These are phyloP conservation scores for Diaporthe ampelina DNA, from an alignment of 2,329 filamentous ascomycete species.

Conservation along the genomic window DNA sequence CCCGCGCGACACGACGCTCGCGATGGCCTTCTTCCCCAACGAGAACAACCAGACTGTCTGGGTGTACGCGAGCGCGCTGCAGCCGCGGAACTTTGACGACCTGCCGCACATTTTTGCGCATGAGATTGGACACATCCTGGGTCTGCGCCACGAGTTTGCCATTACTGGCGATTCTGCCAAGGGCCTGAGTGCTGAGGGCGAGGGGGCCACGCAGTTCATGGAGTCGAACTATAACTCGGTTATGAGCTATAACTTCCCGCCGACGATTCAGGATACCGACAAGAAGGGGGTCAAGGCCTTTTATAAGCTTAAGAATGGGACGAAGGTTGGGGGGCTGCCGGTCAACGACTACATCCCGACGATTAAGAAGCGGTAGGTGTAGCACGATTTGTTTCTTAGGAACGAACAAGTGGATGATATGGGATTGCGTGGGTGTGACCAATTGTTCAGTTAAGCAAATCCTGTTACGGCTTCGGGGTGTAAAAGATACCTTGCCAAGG, in stretches of 20 bases:
- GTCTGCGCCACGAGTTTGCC: not conserved
- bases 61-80: not conserved
- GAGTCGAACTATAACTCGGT: not conserved
- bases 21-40: not conserved
- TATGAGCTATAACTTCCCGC: not conserved
- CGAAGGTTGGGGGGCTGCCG: not conserved
- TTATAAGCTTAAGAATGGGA: not conserved
- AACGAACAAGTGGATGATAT: not conserved
- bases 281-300: not conserved
- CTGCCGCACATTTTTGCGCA: not conserved
- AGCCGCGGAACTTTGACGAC: not conserved
- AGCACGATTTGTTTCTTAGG: not conserved
- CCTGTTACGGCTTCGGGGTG: not conserved
- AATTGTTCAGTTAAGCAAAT: not conserved
- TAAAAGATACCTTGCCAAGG: not conserved
- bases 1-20: not conserved
- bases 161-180: not conserved
- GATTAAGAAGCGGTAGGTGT: not conserved
- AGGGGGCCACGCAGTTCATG: not conserved
- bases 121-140: not conserved
- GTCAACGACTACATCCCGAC: not conserved
- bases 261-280: not conserved
- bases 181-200: not conserved
- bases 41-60: not conserved
- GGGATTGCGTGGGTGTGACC: not conserved